Percentiles rank a stretch among this genome's conserved stretches.
Evolutionary conservation across 805 yeast species (phyloP).

Genomic region (Sugiyamaella boreocaroliniensis): DNA sequence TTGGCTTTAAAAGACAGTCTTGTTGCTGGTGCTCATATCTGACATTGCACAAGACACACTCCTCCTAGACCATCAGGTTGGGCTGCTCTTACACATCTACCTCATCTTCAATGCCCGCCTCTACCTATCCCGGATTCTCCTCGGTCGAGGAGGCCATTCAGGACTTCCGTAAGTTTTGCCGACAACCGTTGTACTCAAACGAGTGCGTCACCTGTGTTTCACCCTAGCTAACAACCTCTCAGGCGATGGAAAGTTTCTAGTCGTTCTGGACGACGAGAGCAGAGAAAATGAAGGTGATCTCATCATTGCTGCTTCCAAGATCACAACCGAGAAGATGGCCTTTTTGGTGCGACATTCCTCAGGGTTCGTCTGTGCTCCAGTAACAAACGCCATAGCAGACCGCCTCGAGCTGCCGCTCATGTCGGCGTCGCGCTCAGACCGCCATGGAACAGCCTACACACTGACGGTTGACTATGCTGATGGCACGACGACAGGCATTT

Average conservation of each 20-base stretch:
- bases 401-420: conserved; percentile 71
- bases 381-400: conserved; percentile 73
- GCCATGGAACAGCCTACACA: conserved; percentile 96
- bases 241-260: conserved; percentile 70
- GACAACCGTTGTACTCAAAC: conserved; percentile 9
- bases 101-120: not conserved
- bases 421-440: conserved; percentile 59
- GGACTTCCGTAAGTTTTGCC: conserved; percentile 46
- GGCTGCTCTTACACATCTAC: too few relatives aligned
- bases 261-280: conserved; percentile 95
- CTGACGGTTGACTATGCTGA: conserved; percentile 79
- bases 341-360: conserved; percentile 67
- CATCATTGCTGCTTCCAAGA: conserved; percentile 80
- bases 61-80: too few relatives aligned
- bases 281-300: conserved; percentile 98
- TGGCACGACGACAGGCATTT: conserved; percentile 95
- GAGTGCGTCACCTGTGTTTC: conserved; percentile 1
- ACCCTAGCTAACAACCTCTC: conserved; percentile 3
- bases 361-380: conserved; percentile 92
- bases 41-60: too few relatives aligned
- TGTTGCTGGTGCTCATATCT: too few relatives aligned
- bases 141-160: conserved; percentile 65
- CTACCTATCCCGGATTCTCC: conserved; percentile 4
- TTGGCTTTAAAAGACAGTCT: not conserved
- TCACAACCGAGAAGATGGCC: conserved; percentile 85